Percentiles rank a stretch among this genome's conserved stretches.
Evolutionary conservation across 2,329 filamentous ascomycete species (phyloP).

Genomic region (Colletotrichum gloeosporioides): DNA sequence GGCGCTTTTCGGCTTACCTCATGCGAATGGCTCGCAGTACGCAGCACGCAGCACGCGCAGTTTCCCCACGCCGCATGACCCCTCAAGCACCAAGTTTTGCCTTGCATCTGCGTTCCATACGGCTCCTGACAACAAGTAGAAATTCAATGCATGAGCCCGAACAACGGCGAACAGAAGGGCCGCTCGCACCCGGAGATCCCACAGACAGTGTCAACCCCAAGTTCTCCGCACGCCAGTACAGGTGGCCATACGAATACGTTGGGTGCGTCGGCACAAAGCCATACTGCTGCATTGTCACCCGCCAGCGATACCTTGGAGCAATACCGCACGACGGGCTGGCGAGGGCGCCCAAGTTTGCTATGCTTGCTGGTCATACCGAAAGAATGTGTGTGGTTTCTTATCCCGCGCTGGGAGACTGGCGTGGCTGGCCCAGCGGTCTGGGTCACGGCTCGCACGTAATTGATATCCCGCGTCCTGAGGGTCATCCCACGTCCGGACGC

Average conservation of each 20-base stretch:
- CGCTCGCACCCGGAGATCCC: not conserved
- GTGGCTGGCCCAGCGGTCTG: conserved; percentile 8
- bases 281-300: not conserved
- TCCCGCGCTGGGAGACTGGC: not conserved
- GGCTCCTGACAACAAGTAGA: not conserved
- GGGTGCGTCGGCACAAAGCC: not conserved
- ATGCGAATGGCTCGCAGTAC: not conserved
- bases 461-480: not conserved
- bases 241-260: not conserved
- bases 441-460: conserved; percentile 4
- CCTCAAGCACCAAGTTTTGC: not conserved
- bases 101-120: not conserved
- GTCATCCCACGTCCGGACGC: conserved; percentile 20
- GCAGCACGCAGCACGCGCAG: not conserved
- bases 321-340: not conserved
- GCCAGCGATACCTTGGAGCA: not conserved
- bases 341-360: not conserved
- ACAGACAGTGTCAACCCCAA: not conserved
- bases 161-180: not conserved
- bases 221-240: not conserved
- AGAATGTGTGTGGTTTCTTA: not conserved
- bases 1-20: not conserved
- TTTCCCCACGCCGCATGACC: not conserved
- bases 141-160: not conserved
- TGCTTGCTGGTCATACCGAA: not conserved